phyloP scores from a whole-genome alignment of 441 rosid species.

The Gossypium aridum region DNA sequence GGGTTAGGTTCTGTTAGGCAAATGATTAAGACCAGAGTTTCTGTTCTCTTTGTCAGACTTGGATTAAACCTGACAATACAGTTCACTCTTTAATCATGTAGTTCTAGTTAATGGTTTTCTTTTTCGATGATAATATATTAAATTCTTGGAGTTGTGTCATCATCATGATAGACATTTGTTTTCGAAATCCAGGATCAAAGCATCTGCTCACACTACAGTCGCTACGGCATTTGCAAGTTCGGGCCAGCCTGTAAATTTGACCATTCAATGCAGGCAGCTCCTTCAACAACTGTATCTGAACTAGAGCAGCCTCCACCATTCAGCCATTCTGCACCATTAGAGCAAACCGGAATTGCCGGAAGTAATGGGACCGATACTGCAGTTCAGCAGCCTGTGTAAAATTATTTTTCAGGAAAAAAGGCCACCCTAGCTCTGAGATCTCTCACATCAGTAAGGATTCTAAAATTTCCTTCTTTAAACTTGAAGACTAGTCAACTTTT shows the following conservation, averaged over 20 bases:
- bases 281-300: constrained; percentile 21
- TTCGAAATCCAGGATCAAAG: constrained; percentile 54
- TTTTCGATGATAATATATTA: not conserved
- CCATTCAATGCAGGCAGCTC: constrained; percentile 51
- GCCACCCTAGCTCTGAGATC: constrained; percentile 8
- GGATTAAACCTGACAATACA: not conserved
- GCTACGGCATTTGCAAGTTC: constrained; percentile 89
- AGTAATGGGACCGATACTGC: constrained; percentile 21
- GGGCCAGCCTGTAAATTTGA: constrained; percentile 92
- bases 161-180: not conserved
- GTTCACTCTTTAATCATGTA: not conserved
- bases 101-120: not conserved
- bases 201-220: constrained; percentile 73
- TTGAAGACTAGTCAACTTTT: constrained; percentile 11
- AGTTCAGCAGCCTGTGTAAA: constrained; percentile 36
- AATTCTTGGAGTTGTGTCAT: not conserved
- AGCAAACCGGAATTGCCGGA: constrained; percentile 23
- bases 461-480: not conserved
- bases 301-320: constrained; percentile 23
- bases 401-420: not conserved
- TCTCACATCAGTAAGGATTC: constrained; percentile 13
- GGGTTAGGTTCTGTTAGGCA: not conserved
- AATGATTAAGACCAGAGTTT: not conserved
- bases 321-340: constrained; percentile 18
- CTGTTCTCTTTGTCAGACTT: not conserved